These are phyloP conservation scores for Phytophthora kernoviae DNA, from an alignment of 352 stramenopile genomes.

Conservation along the genomic window DNA sequence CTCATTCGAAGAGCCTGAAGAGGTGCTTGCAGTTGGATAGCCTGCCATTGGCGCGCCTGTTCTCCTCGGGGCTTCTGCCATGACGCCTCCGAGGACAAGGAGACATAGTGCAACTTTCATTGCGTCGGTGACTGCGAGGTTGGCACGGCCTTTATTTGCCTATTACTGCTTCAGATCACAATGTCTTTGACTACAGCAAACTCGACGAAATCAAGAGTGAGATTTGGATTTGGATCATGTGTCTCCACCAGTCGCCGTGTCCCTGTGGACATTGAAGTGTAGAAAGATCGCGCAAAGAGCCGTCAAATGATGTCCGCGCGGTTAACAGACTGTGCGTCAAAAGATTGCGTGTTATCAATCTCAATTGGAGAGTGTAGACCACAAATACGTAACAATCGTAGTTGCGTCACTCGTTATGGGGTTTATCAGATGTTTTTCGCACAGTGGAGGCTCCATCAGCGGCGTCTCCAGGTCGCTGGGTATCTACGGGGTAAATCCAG, in stretches of 20 bases:
- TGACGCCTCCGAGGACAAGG: constrained; percentile 7
- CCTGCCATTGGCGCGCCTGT: not conserved
- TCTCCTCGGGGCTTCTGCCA: not conserved
- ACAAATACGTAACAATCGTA: too few relatives aligned
- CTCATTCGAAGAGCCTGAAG: not conserved
- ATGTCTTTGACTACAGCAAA: too few relatives aligned
- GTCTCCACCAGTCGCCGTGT: too few relatives aligned
- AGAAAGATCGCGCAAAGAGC: too few relatives aligned
- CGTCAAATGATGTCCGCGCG: too few relatives aligned
- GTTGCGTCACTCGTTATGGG: constrained; percentile 25
- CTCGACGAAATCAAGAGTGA: too few relatives aligned
- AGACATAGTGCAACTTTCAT: constrained; percentile 21
- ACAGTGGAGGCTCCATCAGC: constrained; percentile 18
- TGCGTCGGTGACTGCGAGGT: not conserved
- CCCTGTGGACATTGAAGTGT: too few relatives aligned
- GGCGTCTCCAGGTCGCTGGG: constrained; percentile 25
- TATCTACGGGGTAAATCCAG: constrained; percentile 92
- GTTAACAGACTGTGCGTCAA: too few relatives aligned
- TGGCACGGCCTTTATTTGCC: not conserved
- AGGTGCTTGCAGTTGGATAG: not conserved
- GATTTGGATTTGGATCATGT: too few relatives aligned
- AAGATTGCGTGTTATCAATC: too few relatives aligned
- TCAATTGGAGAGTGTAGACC: too few relatives aligned
- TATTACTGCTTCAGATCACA: not conserved
- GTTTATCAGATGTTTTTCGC: constrained; percentile 18